Percentiles rank a stretch among this genome's conserved stretches.
Conservation (phyloP, 225 moss, liverwort and hornwort genomes). For the Anthoceros angustus region DNA sequence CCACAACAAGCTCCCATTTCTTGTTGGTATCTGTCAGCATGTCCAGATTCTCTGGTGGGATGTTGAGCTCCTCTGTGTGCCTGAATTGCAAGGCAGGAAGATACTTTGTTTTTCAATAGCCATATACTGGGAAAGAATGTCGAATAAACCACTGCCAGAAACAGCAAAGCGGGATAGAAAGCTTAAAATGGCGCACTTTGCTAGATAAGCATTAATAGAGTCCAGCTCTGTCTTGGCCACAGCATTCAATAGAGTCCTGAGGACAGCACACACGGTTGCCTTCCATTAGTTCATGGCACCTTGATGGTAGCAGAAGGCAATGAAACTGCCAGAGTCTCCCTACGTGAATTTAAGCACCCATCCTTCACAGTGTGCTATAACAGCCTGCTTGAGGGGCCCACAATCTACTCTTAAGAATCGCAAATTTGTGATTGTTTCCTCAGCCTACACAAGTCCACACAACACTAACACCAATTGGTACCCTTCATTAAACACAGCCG, state of each 20-base stretch:
- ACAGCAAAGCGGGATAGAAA: neutral
- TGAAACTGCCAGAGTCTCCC: neutral
- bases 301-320: neutral
- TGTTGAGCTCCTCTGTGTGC: constrained; percentile 21
- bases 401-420: constrained; percentile 51
- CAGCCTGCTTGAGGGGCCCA: constrained; percentile 54
- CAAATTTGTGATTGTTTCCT: constrained; percentile 58
- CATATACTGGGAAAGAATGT: too few relatives aligned
- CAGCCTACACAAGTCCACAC: constrained; percentile 19
- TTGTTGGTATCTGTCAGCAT: constrained; percentile 50
- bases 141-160: neutral
- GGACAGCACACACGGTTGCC: constrained; percentile 3
- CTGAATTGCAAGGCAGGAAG: constrained; percentile 10
- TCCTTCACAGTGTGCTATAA: constrained; percentile 56
- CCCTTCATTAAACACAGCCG: neutral
- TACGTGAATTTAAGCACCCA: constrained; percentile 71
- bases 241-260: constrained; percentile 49
- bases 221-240: constrained; percentile 50
- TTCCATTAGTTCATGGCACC: neutral
- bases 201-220: constrained; percentile 41
- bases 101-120: neutral
- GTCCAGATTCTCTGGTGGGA: constrained; percentile 47
- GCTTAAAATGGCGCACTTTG: constrained; percentile 20
- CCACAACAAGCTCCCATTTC: constrained; percentile 43
- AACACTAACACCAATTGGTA: neutral